Percentiles rank a stretch among this genome's conserved stretches.
phyloP scores from a whole-genome alignment of 2,329 filamentous ascomycete species.

The Aspergillus sp. region DNA sequence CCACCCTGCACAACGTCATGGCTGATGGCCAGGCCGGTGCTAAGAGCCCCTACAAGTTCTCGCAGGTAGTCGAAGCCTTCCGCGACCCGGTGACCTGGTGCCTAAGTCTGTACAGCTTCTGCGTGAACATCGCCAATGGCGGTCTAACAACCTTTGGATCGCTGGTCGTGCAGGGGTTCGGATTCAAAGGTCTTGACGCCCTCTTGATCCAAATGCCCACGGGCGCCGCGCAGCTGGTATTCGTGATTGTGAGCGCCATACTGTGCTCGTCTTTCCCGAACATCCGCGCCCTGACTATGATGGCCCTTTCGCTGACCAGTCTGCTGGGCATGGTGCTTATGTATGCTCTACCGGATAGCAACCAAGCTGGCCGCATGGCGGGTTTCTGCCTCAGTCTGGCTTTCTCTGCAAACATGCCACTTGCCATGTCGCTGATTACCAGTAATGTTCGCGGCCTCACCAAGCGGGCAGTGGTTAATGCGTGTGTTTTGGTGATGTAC shows the following conservation, averaged over 20 bases:
- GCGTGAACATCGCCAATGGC: neutral
- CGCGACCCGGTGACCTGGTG: conserved; percentile 28
- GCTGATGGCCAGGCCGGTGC: too few species aligned
- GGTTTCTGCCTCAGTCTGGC: neutral
- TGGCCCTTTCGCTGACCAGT: too few species aligned
- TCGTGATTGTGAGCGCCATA: neutral
- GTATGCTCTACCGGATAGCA: neutral
- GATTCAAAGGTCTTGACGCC: neutral
- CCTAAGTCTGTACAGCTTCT: neutral
- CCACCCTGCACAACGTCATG: too few species aligned
- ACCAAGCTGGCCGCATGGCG: neutral
- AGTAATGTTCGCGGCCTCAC: neutral
- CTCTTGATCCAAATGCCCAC: neutral
- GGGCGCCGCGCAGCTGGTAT: neutral
- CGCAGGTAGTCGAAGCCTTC: conserved; percentile 33
- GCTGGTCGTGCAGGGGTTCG: conserved; percentile 4
- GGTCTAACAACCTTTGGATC: neutral
- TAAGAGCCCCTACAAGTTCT: neutral
- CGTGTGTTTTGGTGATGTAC: neutral
- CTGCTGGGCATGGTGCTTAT: neutral
- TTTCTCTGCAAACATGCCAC: neutral
- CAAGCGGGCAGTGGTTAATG: neutral
- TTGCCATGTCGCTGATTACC: neutral
- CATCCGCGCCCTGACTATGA: too few species aligned
- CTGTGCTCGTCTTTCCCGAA: neutral